Conservation (phyloP, 1,284 basidiomycete genomes). For the Xerocomus amazonicus region DNA sequence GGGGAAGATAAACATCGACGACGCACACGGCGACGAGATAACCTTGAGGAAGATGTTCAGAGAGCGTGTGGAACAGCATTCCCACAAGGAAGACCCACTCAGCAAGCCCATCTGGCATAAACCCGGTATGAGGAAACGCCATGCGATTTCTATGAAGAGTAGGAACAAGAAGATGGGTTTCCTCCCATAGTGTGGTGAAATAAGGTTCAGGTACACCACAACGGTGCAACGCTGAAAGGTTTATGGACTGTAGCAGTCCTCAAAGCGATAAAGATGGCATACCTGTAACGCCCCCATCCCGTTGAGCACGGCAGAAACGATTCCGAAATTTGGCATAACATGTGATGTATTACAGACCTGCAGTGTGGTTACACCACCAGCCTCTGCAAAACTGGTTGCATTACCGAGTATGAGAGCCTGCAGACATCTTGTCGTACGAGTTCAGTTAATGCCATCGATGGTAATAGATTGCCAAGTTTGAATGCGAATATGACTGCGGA, state of each 20-base stretch:
- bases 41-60: slow-evolving; percentile 5
- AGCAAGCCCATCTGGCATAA: slow-evolving; percentile 10
- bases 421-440: slow-evolving; percentile 30
- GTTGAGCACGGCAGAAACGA: too few relatives aligned
- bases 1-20: slow-evolving; percentile 26
- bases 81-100: slow-evolving; percentile 19
- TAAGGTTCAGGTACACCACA: slow-evolving; percentile 20
- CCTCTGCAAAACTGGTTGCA: slow-evolving; percentile 8
- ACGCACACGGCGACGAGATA: slow-evolving; percentile 31
- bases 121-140: slow-evolving; percentile 19
- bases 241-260: too few relatives aligned
- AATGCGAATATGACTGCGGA: background rate
- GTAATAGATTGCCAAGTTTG: background rate
- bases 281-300: too few relatives aligned
- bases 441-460: slow-evolving; percentile 28
- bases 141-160: slow-evolving; percentile 13
- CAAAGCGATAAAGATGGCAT: slow-evolving; percentile 10
- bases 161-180: slow-evolving; percentile 28
- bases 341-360: slow-evolving; percentile 24
- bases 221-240: background rate
- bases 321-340: slow-evolving; percentile 15
- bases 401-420: slow-evolving; percentile 22
- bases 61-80: slow-evolving; percentile 18
- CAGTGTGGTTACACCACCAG: slow-evolving; percentile 2
- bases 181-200: slow-evolving; percentile 31